Base-by-base conservation (phyloP, 2,329 filamentous ascomycete species). In the Didymella keratinophila region DNA sequence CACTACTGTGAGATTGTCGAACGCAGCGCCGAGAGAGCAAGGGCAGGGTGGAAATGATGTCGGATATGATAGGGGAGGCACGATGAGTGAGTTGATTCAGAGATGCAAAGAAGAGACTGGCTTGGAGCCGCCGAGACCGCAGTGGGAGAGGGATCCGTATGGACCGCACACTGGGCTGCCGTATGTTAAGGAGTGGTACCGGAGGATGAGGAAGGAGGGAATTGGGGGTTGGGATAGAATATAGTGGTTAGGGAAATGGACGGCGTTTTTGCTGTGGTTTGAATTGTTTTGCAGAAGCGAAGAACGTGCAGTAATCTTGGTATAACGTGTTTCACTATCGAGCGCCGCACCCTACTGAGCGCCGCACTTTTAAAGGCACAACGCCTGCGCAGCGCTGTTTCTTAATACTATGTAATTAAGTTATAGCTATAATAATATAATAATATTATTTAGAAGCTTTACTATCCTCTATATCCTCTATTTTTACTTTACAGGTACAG, bases 161-260 rank as follows among this genome's bases (percentile, higher is more conserved):
- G 81, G 80, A 0, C 79, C 81, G 16, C 81, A 83, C 70, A 72
- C 75, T 14, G 71, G 71, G 11, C 45, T 81, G 43, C 64, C 71
- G 20, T 83, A 82, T 68, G 79, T 82, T 37, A 72, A 74, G 62
- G 60, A 74, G 0, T 82, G 81, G 80, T 82, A 79, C 62, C 64
- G 71, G 62, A 73, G 52, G 52, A 78, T 78, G 75, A 64, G 68
- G 52, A 65, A 65, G 39, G 62, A 58, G n/a, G 67, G 71, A 0
- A 47, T 70, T 25, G 54, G 58, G 1, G 62, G 52, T 5, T 75
- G 69, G 71, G 62, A 73, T 46, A 54, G 48, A 10, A 56, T 62
- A 20, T 56, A 14, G 20, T 4, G 21, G 5, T 25, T 3, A 7
- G 21, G n/a, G 41, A 21, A 18, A 43, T 43, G 32, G 5, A 37